phyloP scores from a whole-genome alignment of 108 stramenopile species.

The Skeletonema tropicum region DNA sequence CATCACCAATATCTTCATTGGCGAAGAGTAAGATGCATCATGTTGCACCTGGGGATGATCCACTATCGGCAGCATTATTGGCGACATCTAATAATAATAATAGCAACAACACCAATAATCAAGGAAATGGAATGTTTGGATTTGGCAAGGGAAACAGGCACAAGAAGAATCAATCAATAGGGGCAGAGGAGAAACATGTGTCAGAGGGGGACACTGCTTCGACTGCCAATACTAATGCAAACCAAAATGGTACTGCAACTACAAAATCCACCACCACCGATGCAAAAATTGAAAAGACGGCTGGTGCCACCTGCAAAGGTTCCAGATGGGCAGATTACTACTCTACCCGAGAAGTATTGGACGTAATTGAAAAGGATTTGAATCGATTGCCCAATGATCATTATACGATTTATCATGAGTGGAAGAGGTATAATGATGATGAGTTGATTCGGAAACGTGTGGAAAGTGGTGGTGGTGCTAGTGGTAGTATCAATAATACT shows the following conservation, averaged over 20 bases:
- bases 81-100: not conserved
- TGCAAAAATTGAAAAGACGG: not conserved
- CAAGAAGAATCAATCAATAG: not conserved
- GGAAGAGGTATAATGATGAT: slow-evolving; percentile 20
- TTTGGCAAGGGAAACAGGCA: not conserved
- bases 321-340: slow-evolving; percentile 51
- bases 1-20: not conserved
- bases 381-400: slow-evolving; percentile 67
- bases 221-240: not conserved
- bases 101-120: not conserved
- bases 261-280: not conserved
- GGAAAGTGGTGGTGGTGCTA: slow-evolving; percentile 2
- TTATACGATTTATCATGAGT: slow-evolving; percentile 35
- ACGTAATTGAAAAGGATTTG: slow-evolving; percentile 87
- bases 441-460: not conserved
- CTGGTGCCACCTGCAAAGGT: slow-evolving; percentile 4
- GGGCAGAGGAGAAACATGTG: no score
- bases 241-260: not conserved
- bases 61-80: slow-evolving; percentile 41
- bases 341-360: slow-evolving; percentile 45
- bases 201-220: no score
- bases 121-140: slow-evolving; percentile 20
- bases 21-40: slow-evolving; percentile 17
- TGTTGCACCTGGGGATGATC: slow-evolving; percentile 45
- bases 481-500: not conserved